phyloP scores from a whole-genome alignment of 768 basidiomycete species.

The Rickenella mellea region DNA sequence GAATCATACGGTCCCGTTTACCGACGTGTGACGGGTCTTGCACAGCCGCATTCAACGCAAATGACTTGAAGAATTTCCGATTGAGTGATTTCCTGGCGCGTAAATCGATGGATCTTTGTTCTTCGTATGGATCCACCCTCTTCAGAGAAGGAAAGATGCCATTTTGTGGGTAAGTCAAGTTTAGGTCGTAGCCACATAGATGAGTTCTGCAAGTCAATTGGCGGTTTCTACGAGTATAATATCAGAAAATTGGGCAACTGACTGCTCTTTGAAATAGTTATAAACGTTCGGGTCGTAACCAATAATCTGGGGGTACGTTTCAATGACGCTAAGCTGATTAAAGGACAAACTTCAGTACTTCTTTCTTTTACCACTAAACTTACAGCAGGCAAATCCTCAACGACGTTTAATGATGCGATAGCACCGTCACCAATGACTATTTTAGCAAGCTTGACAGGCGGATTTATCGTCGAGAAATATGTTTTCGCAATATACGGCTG shows the following conservation, averaged over 20 bases:
- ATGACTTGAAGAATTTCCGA: constrained; percentile 9
- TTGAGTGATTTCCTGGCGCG: constrained; percentile 7
- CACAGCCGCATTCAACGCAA: constrained; percentile 15
- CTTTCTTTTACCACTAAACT: constrained; percentile 9
- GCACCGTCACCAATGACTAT: constrained; percentile 67
- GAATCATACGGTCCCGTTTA: constrained; percentile 5
- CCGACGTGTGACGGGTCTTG: constrained; percentile 7
- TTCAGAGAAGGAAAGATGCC: constrained; percentile 31
- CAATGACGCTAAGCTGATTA: constrained; percentile 43
- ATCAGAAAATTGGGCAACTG: constrained; percentile 15
- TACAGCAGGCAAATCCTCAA: constrained; percentile 47
- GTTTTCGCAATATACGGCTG: constrained; percentile 72
- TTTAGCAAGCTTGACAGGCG: constrained; percentile 59
- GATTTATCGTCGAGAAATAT: constrained; percentile 51
- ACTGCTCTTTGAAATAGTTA: constrained; percentile 61
- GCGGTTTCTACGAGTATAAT: constrained; percentile 21
- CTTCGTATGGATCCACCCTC: too few species aligned
- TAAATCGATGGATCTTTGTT: too few species aligned
- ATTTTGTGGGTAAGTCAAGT: constrained; percentile 62
- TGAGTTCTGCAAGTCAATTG: constrained; percentile 30
- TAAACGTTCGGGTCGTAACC: constrained; percentile 57
- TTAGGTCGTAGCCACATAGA: constrained; percentile 58
- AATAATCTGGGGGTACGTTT: constrained; percentile 71
- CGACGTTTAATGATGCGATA: constrained; percentile 40
- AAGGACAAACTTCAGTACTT: constrained; percentile 1